Base-by-base conservation (phyloP, 257 asterid genomes). In the Handroanthus guayacan region DNA sequence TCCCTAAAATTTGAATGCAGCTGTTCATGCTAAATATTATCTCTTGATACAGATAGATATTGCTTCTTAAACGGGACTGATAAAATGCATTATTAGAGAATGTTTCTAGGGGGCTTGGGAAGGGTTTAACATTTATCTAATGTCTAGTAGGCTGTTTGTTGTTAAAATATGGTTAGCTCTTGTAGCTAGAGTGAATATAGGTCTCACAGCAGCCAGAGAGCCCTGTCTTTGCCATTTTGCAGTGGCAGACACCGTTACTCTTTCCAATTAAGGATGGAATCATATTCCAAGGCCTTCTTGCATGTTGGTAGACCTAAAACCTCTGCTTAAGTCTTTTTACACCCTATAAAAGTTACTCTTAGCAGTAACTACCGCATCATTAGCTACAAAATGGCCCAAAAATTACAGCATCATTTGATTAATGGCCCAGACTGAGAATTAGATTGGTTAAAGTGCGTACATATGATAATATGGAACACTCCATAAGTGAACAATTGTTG, bases 51-150 rank as follows among this genome's bases (percentile, higher is more conserved):
- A 9, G 5, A 7, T 39, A 43, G 70, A 17, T 9, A 65, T 7
- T 16, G 14, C 31, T 41, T 5, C 39, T 5, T 54, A 51, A 51
- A 54, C 61, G n/a, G 17, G 31, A 36, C 43, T 37, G 50, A 8
- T 62, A 11, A n/a, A 54, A 2, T 54, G 12, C 56, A 41, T 48
- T 14, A n/a, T 5, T 4, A 50, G 50, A 38, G 6, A 62, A 16
- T 18, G 38, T 66, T 9, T 4, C 55, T 11, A 9, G 34, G n/a
- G 45, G 48, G 71, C 50, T 50, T 62, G 71, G 51, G 45, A 75
- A 38, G 57, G 14, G 34, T 51, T 65, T 54, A 74, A 75, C 14
- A 17, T 39, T 62, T 65, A 37, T 39, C 16, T 75, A 17, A 39
- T 48, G 52, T 38, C 41, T 66, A 41, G 71, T 16, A 43, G 54